phyloP scores from a whole-genome alignment of 192 early-diverging fungal genomes.

The Entomortierella parvispora region DNA sequence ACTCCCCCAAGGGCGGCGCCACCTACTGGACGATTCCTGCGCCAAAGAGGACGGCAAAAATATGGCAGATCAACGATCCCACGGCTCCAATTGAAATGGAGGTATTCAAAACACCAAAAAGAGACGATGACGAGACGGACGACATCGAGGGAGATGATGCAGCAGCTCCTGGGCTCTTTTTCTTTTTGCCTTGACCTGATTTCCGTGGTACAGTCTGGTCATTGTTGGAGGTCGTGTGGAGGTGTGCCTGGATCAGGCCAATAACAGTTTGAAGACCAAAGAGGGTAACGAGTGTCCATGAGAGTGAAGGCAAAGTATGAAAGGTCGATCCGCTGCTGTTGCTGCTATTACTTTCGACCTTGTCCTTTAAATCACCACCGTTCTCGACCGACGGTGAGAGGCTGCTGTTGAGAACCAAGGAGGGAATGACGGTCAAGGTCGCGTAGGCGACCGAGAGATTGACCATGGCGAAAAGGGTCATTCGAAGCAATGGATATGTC shows the following conservation, averaged over 20 bases:
- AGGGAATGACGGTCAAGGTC: slow-evolving; percentile 29
- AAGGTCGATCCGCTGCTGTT: neutral
- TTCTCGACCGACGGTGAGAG: neutral
- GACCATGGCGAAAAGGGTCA: slow-evolving; percentile 29
- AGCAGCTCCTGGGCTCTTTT: neutral
- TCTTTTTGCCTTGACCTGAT: neutral
- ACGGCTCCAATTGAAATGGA: slow-evolving; percentile 33
- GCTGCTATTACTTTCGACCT: neutral
- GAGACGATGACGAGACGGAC: slow-evolving; percentile 2
- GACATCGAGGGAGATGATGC: neutral
- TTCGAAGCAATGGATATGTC: slow-evolving; percentile 38
- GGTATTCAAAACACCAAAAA: slow-evolving; percentile 16
- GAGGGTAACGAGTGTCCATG: slow-evolving; percentile 27
- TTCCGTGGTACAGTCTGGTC: neutral
- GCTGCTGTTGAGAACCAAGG: neutral
- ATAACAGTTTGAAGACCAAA: slow-evolving; percentile 26
- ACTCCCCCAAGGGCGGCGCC: neutral
- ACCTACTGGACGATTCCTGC: slow-evolving; percentile 36
- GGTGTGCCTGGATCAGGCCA: slow-evolving; percentile 13
- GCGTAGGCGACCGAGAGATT: slow-evolving; percentile 26
- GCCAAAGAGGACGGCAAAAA: slow-evolving; percentile 45
- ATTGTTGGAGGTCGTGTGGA: slow-evolving; percentile 1
- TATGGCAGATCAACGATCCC: slow-evolving; percentile 30
- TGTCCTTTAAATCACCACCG: neutral
- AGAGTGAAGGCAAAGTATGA: slow-evolving; percentile 32